Percentiles rank a stretch among this genome's conserved stretches.
These are phyloP conservation scores for Monascus purpureus DNA, from an alignment of 495 filamentous ascomycete species.

Conservation along the genomic window DNA sequence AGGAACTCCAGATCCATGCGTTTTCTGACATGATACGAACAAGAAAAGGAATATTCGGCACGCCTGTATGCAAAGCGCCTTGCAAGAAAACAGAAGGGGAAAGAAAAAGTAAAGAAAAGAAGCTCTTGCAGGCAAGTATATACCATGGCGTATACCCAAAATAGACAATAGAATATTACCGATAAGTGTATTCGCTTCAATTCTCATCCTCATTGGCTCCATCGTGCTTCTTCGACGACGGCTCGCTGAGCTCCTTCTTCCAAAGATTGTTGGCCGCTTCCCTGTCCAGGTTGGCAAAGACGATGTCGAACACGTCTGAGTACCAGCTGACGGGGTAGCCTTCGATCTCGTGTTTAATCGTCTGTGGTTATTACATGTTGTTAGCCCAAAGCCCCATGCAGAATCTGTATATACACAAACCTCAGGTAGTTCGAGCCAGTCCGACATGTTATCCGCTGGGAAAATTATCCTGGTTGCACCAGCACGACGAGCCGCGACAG, in stretches of 20 bases:
- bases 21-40: not conserved
- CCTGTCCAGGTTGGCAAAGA: constrained; percentile 72
- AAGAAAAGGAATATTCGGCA: constrained; percentile 1
- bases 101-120: constrained; percentile 2
- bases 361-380: too few species aligned
- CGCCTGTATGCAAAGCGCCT: not conserved
- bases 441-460: constrained; percentile 82
- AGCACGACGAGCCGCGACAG: constrained; percentile 88
- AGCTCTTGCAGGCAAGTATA: not conserved
- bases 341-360: constrained; percentile 91
- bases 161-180: not conserved
- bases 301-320: constrained; percentile 77
- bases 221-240: constrained; percentile 34
- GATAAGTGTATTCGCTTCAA: too few species aligned
- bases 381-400: too few species aligned
- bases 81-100: constrained; percentile 4
- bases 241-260: constrained; percentile 55
- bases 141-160: not conserved
- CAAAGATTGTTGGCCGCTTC: constrained; percentile 56
- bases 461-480: constrained; percentile 94
- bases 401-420: constrained; percentile 29
- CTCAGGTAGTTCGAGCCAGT: constrained; percentile 97
- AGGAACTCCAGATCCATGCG: not conserved
- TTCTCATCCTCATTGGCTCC: constrained; percentile 25
- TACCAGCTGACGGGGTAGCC: constrained; percentile 89